Percentiles rank a stretch among this genome's conserved stretches.
Evolutionary conservation across 164 flowering plant genomes (phyloP).

Genomic region (Berberis vulgaris): DNA sequence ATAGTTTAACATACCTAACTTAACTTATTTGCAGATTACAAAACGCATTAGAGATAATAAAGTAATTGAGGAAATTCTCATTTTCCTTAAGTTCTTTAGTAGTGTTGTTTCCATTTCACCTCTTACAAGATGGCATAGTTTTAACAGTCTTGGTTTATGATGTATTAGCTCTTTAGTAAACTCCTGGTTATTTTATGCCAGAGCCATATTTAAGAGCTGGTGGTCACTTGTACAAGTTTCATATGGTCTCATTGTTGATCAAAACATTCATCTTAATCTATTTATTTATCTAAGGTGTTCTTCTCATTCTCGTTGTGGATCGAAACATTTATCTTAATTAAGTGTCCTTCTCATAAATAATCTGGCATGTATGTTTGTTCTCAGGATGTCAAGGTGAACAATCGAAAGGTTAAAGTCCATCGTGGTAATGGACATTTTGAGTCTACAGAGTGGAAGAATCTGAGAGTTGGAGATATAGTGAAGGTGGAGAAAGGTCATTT

Average conservation of each 20-base stretch:
- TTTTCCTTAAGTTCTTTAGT: too few species aligned
- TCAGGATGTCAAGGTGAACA: slow-evolving; percentile 84
- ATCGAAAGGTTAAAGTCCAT: slow-evolving; percentile 68
- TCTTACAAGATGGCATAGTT: too few species aligned
- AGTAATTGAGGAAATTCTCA: too few species aligned
- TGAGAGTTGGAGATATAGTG: slow-evolving; percentile 81
- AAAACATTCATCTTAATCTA: not conserved
- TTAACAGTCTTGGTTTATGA: too few species aligned
- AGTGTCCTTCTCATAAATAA: not conserved
- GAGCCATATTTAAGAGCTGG: not conserved
- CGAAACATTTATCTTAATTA: not conserved
- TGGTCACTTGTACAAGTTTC: not conserved
- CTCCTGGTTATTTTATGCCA: not conserved
- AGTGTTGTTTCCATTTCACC: too few species aligned
- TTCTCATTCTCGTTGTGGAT: not conserved
- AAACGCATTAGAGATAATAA: too few species aligned
- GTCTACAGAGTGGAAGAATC: slow-evolving; percentile 65
- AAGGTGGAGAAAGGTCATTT: slow-evolving; percentile 79
- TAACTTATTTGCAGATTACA: too few species aligned
- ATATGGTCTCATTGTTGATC: not conserved
- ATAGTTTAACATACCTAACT: too few species aligned
- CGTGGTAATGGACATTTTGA: slow-evolving; percentile 43
- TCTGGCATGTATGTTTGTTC: not conserved
- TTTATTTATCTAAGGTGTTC: not conserved
- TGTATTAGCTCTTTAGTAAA: too few species aligned